Base-by-base conservation (phyloP, 345 rosid genomes). In the Eucalyptus camaldulensis region DNA sequence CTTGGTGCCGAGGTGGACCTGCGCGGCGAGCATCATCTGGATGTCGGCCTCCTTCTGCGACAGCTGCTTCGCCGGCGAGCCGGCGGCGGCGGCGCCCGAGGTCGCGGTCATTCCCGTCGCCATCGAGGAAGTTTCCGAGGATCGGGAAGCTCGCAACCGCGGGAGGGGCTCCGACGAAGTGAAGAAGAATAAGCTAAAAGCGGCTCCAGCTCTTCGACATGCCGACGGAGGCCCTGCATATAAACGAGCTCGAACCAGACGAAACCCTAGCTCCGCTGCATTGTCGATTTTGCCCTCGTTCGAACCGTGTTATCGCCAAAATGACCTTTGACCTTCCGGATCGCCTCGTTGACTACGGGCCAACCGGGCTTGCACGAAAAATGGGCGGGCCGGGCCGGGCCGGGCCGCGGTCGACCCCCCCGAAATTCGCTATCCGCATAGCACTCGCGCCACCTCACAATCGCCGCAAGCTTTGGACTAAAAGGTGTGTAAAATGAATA, bases 1-100 rank as follows among this genome's bases (percentile, higher is more conserved):
- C 89, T 97, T 97, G 90, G 99, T 97, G 6, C 99, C 99, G 83
- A 96, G 95, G 87, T 97, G 99, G 76, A 97, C 99, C 88, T 97
- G 97, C 13, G 99, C 97, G 2, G 98, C 96, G 93, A 96, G 90
- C 99, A 97, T 97, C 96, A 96, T 94, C 90, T 91, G 96, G 88
- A 96, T 94, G 93, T 97, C 99, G 11, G 94, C 92, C 89, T 96
- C 98, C 92, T 91, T 97, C 91, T 95, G 96, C 7, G 96, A 93
- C 2, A 95, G 95, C 88, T 92, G 95, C 86, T 90, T 91, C 14
- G 94, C 80, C 87, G 81, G 86, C 80, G 91, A 92, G 7, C 95
- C 88, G 40, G 93, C 91, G 6, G 25, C 62, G 29, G 62, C 62
- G 62, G 62, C 62, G 13, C 29, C 62, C 29, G 88, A 91, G 37